phyloP scores from a whole-genome alignment of 2,329 filamentous ascomycete genomes.

The Ceratocystis lukuohia region DNA sequence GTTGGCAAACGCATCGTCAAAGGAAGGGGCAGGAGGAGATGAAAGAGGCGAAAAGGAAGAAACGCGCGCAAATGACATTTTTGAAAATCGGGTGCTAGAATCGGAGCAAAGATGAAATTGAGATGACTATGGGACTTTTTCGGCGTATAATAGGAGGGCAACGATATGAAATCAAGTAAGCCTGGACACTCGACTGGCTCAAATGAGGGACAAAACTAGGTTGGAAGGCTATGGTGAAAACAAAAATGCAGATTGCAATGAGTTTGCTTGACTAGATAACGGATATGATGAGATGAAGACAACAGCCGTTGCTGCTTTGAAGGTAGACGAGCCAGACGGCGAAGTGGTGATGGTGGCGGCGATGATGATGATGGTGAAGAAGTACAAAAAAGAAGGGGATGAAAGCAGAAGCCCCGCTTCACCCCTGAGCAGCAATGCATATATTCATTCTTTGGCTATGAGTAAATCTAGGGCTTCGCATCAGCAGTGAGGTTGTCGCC shows the following conservation, averaged over 20 bases:
- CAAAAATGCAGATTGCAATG: background rate
- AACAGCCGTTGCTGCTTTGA: background rate
- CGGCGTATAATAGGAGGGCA: background rate
- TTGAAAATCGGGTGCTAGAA: background rate
- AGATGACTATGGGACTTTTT: background rate
- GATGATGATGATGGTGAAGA: background rate
- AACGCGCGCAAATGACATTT: conserved; percentile 1
- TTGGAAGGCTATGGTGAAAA: background rate
- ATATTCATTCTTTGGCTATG: background rate
- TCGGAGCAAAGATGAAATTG: background rate
- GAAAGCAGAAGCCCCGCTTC: background rate
- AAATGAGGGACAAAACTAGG: background rate
- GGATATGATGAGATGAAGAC: background rate
- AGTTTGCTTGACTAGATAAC: background rate
- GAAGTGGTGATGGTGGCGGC: background rate
- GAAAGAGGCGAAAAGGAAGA: background rate
- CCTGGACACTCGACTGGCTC: background rate
- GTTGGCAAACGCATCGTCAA: background rate
- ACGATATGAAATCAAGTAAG: background rate
- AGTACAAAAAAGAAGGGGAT: background rate
- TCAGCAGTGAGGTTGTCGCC: background rate
- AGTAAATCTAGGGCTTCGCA: background rate
- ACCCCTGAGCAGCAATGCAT: background rate
- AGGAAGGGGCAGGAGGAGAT: background rate
- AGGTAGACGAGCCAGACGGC: background rate